Conservation (phyloP, 306 rosid genomes). For the Medicago arabica region DNA sequence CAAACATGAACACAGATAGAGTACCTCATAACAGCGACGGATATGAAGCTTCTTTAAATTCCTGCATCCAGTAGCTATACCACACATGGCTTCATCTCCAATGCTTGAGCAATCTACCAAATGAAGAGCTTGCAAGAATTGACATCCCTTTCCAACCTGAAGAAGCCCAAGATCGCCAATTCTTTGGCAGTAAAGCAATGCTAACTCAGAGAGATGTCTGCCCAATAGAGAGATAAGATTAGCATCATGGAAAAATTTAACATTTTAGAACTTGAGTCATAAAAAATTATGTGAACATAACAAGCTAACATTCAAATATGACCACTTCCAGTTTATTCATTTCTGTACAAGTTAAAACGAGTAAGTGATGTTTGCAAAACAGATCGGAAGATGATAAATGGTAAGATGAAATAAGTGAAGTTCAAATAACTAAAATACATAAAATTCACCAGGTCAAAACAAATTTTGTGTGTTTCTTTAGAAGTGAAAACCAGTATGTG, state of each 20-base stretch:
- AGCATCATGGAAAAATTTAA: constrained; percentile 36
- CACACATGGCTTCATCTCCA: constrained; percentile 88
- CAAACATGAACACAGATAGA: constrained; percentile 12
- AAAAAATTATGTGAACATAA: constrained; percentile 23
- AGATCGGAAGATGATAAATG: neutral
- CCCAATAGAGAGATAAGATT: constrained; percentile 41
- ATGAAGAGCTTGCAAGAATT: constrained; percentile 85
- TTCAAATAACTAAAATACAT: neutral
- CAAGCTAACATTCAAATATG: constrained; percentile 14
- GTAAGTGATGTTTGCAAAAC: neutral
- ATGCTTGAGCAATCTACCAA: constrained; percentile 93
- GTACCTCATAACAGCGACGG: constrained; percentile 94
- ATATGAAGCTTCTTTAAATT: constrained; percentile 89
- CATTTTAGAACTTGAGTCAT: constrained; percentile 16
- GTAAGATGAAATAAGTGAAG: constrained; percentile 4
- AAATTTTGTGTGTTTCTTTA: neutral
- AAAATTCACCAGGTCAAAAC: neutral
- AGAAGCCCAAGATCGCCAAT: constrained; percentile 76
- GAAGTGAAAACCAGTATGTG: too few species aligned
- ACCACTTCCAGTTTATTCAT: constrained; percentile 2
- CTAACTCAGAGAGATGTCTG: constrained; percentile 80
- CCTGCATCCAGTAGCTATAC: constrained; percentile 82
- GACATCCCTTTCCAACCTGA: constrained; percentile 84
- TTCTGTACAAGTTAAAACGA: neutral
- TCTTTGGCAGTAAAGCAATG: constrained; percentile 86